These are phyloP conservation scores for Epichloe aotearoae DNA, from an alignment of 2,329 filamentous ascomycete species.

Conservation along the genomic window DNA sequence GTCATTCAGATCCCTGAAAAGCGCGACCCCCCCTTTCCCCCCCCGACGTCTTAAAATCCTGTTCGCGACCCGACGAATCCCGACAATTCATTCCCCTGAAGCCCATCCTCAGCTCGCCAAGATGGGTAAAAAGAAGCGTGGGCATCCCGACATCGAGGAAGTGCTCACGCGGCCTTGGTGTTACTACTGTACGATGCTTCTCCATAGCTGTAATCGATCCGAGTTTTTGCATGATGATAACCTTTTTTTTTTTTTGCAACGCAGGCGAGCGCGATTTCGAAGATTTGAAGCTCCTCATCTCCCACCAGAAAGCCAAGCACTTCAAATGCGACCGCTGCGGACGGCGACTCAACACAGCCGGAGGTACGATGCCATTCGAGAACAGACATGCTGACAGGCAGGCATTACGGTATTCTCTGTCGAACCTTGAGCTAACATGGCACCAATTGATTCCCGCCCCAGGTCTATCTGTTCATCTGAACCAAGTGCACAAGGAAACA, in stretches of 20 bases:
- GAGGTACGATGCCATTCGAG: constrained; percentile 45
- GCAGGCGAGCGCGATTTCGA: constrained; percentile 88
- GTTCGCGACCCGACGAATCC: background rate
- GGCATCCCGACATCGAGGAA: constrained; percentile 77
- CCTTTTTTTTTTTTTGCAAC: background rate
- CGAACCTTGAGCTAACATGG: background rate
- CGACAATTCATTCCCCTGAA: background rate
- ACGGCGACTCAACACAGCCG: constrained; percentile 80
- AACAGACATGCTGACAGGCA: background rate
- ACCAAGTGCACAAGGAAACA: constrained; percentile 94
- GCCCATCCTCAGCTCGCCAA: constrained; percentile 4
- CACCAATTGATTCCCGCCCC: background rate
- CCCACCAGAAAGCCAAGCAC: constrained; percentile 98
- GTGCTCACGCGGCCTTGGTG: constrained; percentile 83
- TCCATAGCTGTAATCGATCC: background rate
- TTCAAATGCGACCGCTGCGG: constrained; percentile 93
- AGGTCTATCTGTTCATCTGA: constrained; percentile 95
- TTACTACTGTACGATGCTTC: constrained; percentile 63
- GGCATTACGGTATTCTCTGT: no score
- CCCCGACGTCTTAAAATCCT: background rate
- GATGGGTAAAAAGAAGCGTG: constrained; percentile 87
- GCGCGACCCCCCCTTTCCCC: no score
- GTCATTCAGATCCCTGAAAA: background rate
- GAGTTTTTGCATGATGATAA: constrained; percentile 11
- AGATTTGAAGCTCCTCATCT: constrained; percentile 90